Evolutionary conservation across 768 basidiomycete genomes (phyloP).

Genomic region (Mycena venus): DNA sequence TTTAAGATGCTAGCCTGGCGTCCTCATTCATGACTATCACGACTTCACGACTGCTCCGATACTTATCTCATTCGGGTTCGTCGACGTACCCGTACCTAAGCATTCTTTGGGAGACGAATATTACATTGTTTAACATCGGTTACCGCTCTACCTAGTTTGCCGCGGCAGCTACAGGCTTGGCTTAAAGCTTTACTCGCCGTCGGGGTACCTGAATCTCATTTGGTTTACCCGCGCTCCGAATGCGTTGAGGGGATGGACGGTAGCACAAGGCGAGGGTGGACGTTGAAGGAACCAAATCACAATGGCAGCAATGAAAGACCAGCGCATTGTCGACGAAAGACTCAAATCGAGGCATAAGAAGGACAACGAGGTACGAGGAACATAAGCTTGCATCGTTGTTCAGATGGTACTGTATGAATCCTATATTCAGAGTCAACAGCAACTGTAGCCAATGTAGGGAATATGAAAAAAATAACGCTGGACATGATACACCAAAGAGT

Average conservation of each 20-base stretch:
- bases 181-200: too few species aligned
- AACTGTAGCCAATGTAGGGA: background rate
- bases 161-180: too few species aligned
- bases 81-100: too few species aligned
- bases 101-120: too few species aligned
- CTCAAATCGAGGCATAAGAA: background rate
- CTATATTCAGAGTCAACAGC: background rate
- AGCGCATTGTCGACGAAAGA: background rate
- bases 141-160: too few species aligned
- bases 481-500: background rate
- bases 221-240: background rate
- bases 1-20: too few species aligned
- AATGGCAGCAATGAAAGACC: background rate
- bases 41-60: too few species aligned
- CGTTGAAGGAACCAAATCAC: background rate
- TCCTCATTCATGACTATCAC: too few species aligned
- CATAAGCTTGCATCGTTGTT: constrained; percentile 1
- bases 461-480: background rate
- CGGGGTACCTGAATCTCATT: too few species aligned
- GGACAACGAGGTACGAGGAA: background rate
- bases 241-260: background rate
- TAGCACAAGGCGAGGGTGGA: background rate
- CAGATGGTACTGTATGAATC: background rate
- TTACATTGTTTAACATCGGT: too few species aligned
- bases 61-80: too few species aligned